Base-by-base conservation (phyloP, 1,284 basidiomycete genomes). In the Testicularia cyperi region DNA sequence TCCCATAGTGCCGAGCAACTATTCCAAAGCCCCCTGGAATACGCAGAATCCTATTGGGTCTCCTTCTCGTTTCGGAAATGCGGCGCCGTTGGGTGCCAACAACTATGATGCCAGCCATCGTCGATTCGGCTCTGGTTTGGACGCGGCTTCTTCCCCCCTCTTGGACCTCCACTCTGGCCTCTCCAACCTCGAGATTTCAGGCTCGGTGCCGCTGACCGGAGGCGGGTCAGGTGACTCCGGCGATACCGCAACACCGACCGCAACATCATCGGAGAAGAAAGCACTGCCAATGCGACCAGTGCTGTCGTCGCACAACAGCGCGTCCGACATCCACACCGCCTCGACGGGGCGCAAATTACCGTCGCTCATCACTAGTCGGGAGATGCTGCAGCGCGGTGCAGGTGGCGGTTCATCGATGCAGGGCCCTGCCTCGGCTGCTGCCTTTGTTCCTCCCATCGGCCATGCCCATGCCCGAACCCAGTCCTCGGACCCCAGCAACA, bases 321-420 rank as follows among this genome's bases (percentile, higher is more conserved):
- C 41, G 31, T 28, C 48, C 15, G 47, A 53, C 23, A 19, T 26
- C 9, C 44, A 40, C 5, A n/a, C n/a, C n/a, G n/a, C 33, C 14
- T 4, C 27, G 14, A 22, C 35, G 20, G 44, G 28, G 20, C 47
- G 55, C 14, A 58, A 47, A 38, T 55, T 72, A 13, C 68, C 68
- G 24, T 56, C 57, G 21, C 55, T 72, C 27, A 62, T 72, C 30
- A 72, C 69, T 16, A 68, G 58, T 22, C 44, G 48, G 26, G 69
- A 72, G n/a, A 58, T 41, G 4, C 28, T 72, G 18, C 65, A 57
- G 14, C 44, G 54, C 14, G 42, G 54, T 14, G 52, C 57, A 22
- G 39, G 39, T 9, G 20, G 20, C 13, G 37, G 27, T 12, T 22
- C 29, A 5, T 31, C 15, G 16, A 10, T 25, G 23, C 33, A 40